Percentiles rank a stretch among this genome's conserved stretches.
phyloP scores from a whole-genome alignment of 345 rosid species.

The Geranium brycei region DNA sequence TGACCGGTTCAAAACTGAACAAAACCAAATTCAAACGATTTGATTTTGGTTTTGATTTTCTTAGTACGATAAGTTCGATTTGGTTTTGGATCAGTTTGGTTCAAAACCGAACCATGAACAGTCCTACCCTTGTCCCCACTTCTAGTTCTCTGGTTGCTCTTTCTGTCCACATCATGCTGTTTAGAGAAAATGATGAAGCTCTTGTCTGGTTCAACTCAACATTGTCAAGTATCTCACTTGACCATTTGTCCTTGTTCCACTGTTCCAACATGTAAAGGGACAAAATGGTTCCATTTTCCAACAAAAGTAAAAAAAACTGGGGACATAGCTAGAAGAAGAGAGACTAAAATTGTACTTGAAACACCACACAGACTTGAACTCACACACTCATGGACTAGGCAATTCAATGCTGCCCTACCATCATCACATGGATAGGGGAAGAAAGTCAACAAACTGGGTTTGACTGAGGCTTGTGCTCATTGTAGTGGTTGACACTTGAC shows the following conservation, averaged over 20 bases:
- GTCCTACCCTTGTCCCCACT: conserved; percentile 1
- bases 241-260: conserved; percentile 15
- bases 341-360: conserved; percentile 6
- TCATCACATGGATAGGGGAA: conserved; percentile 43
- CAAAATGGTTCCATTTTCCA: conserved; percentile 20
- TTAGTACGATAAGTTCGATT: too few relatives aligned
- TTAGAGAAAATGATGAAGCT: neutral
- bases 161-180: neutral
- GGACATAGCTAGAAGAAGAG: neutral
- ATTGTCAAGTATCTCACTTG: neutral
- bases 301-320: conserved; percentile 21
- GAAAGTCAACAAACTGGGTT: conserved; percentile 44
- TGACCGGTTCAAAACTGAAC: too few relatives aligned
- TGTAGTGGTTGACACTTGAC: conserved; percentile 9
- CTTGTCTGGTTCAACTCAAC: too few relatives aligned
- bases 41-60: too few relatives aligned
- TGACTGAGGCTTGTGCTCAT: conserved; percentile 26
- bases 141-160: neutral
- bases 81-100: too few relatives aligned
- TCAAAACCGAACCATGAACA: too few relatives aligned
- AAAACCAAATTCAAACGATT: too few relatives aligned
- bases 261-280: conserved; percentile 14
- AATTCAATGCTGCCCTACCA: conserved; percentile 12
- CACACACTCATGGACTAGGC: conserved; percentile 4
- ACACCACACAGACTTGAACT: neutral